phyloP scores from a whole-genome alignment of 495 filamentous ascomycete genomes.

The Beverwykella pulmonaria region DNA sequence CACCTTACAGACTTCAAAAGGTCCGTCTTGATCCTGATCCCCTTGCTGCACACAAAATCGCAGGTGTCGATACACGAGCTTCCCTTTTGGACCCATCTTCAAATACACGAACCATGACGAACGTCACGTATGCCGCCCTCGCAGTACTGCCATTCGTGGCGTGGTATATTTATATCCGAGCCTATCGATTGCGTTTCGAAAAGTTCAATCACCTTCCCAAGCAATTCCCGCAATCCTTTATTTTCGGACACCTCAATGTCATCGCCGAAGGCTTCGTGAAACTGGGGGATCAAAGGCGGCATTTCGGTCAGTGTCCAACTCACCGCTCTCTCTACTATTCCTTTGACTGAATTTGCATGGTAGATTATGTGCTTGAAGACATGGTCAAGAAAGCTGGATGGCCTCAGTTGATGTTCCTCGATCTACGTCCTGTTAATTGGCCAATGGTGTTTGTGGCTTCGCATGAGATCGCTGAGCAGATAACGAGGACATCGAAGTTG shows the following conservation, averaged over 20 bases:
- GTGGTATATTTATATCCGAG: slow-evolving; percentile 12
- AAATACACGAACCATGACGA: slow-evolving; percentile 16
- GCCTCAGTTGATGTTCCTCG: slow-evolving; percentile 17
- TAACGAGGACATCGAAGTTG: slow-evolving; percentile 45
- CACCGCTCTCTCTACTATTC: neutral
- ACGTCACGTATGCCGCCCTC: slow-evolving; percentile 18
- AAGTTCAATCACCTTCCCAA: slow-evolving; percentile 28
- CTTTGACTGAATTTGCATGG: slow-evolving; percentile 2
- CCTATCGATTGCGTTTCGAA: slow-evolving; percentile 21
- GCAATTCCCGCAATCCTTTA: slow-evolving; percentile 5
- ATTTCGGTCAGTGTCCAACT: slow-evolving; percentile 8
- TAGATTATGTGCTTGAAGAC: slow-evolving; percentile 30
- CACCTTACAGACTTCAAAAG: too few species aligned
- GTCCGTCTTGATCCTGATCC: too few species aligned
- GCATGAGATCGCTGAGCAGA: slow-evolving; percentile 33
- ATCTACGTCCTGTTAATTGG: slow-evolving; percentile 45
- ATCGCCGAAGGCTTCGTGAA: slow-evolving; percentile 17
- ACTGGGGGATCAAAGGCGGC: slow-evolving; percentile 14
- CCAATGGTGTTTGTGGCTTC: slow-evolving; percentile 38
- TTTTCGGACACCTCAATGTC: slow-evolving; percentile 19
- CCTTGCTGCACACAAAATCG: too few species aligned
- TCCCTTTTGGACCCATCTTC: too few species aligned
- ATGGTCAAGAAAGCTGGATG: slow-evolving; percentile 10
- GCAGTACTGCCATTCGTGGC: slow-evolving; percentile 20
- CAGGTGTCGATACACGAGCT: too few species aligned